Percentiles rank a stretch among this genome's conserved stretches.
phyloP scores from a whole-genome alignment of 2,329 filamentous ascomycete species.

The Ophiocordyceps camponoti-saundersi region DNA sequence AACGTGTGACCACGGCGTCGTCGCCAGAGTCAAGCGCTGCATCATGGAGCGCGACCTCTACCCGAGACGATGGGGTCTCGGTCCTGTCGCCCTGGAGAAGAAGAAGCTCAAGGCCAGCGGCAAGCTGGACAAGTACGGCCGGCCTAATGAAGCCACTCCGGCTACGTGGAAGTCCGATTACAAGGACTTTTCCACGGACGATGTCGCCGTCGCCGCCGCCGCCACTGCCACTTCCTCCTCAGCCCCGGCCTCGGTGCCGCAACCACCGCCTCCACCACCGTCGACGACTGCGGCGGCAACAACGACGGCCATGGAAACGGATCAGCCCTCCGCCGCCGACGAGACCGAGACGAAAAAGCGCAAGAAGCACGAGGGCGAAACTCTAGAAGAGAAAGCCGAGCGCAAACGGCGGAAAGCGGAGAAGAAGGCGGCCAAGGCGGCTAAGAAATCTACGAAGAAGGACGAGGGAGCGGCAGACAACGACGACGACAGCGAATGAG shows the following conservation, averaged over 20 bases:
- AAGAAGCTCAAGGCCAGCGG: conserved; percentile 99
- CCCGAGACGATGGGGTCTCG: conserved; percentile 90
- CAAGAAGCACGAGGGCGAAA: conserved; percentile 72
- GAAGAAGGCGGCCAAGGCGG: conserved; percentile 40
- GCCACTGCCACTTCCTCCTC: conserved; percentile 26
- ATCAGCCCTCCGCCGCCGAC: conserved; percentile 22
- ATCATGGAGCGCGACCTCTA: conserved; percentile 99
- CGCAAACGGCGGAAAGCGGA: conserved; percentile 42
- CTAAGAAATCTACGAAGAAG: conserved; percentile 32
- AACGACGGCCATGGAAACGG: conserved; percentile 16
- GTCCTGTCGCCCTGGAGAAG: conserved; percentile 86
- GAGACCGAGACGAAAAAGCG: conserved; percentile 48
- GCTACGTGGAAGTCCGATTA: conserved; percentile 86
- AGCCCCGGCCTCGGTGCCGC: conserved; percentile 6
- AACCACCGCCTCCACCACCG: conserved; percentile 1
- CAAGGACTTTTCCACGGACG: conserved; percentile 56
- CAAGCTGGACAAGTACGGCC: conserved; percentile 95
- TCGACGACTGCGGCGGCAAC: conserved; percentile 7
- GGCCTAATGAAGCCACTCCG: conserved; percentile 81
- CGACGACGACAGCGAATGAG: conserved; percentile 18
- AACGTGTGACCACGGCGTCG: conserved; percentile 91
- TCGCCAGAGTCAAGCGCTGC: conserved; percentile 97
- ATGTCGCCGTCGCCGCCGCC: conserved; percentile 24
- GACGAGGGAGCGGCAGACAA: conserved; percentile 15
- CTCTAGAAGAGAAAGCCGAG: conserved; percentile 48